Evolutionary conservation across 208 protist genomes (phyloP), one percentile per base, ranked within the genome.

Genomic region (Acanthamoeba polyphaga): DNA sequence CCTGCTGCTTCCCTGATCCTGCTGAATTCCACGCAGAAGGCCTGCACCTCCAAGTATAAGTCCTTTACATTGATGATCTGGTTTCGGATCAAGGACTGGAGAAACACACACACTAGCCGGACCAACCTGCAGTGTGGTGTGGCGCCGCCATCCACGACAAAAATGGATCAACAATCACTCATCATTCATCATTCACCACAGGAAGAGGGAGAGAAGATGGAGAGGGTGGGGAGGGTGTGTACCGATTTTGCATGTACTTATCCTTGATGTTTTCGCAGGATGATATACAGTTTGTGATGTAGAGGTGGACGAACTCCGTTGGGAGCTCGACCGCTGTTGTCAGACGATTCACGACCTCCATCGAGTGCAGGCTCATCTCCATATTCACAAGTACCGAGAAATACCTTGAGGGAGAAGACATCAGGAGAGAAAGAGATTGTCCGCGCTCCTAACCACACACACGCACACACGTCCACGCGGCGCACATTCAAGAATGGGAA

Each of bases 211-310:
- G 72, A 80, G 29, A 27, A 27, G 29, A 27, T 1, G 22, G 38
- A 4, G 38, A 53, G 38, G 38, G 19, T 82, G 72, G 19, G 43
- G 2, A 82, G 72, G 72, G 27, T 5, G 80, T 3, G 3, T 97
- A 92, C 22, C 98, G 88, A 60, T 97, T 96, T 94, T 98, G 97
- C 93, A 96, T 96, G 91, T 96, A 97, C 80, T 97, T 97, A 53
- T 99, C 98, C 64, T 80, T 84, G 94, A 96, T 97, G 60, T 95
- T 97, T 43, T 98, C 96, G 95, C 98, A 98, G 29, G 94, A 94
- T 24, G 66, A 70, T n/a, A 99, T 98, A 95, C 98, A 99, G 92
- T 98, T 98, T 9, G 95, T 97, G 93, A 99, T 98, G 93, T 98
- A 99, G 34, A 98, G 95, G n/a, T 98, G 97, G 15, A 99, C 94